Evolutionary conservation across 495 filamentous ascomycete species (phyloP).

Genomic region (Lophium mytilinum): DNA sequence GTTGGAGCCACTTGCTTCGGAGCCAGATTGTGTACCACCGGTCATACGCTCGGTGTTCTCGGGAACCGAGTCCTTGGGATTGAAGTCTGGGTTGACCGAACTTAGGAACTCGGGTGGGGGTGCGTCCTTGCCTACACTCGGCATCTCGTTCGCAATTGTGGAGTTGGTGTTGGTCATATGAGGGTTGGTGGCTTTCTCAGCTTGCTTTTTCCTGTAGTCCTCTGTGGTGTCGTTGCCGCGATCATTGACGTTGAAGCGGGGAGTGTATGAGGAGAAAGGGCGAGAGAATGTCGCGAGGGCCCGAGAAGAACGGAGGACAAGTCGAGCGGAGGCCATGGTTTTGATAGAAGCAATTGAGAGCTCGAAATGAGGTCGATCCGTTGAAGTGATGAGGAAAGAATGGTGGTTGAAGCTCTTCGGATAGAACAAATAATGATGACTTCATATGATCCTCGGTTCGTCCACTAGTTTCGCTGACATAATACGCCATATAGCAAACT

Average conservation of each 20-base stretch:
- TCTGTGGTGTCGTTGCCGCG: conserved; percentile 36
- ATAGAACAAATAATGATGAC: too few relatives aligned
- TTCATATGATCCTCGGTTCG: too few relatives aligned
- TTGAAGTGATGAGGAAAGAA: neutral
- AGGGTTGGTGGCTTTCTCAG: conserved; percentile 50
- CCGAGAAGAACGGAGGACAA: conserved; percentile 13
- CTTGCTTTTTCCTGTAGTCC: conserved; percentile 47
- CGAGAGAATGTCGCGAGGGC: conserved; percentile 1
- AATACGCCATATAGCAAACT: too few relatives aligned
- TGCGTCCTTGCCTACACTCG: conserved; percentile 47
- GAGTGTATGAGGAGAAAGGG: conserved; percentile 4
- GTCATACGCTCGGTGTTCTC: conserved; percentile 51
- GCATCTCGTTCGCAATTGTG: conserved; percentile 56
- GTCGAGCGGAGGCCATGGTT: conserved; percentile 15
- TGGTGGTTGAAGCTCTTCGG: too few relatives aligned
- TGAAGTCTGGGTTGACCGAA: conserved; percentile 48
- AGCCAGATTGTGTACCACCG: conserved; percentile 44
- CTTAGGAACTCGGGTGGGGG: conserved; percentile 55
- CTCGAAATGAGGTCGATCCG: neutral
- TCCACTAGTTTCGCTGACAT: too few relatives aligned
- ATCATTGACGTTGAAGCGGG: conserved; percentile 22
- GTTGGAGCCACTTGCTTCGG: neutral
- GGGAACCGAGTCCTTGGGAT: conserved; percentile 52
- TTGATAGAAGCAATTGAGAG: neutral
- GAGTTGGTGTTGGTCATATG: conserved; percentile 56